A percentile compares a stretch with the other conserved stretches of the same genome.
phyloP scores from a whole-genome alignment of 2,329 filamentous ascomycete genomes.

The Sarocladium brachiariae region DNA sequence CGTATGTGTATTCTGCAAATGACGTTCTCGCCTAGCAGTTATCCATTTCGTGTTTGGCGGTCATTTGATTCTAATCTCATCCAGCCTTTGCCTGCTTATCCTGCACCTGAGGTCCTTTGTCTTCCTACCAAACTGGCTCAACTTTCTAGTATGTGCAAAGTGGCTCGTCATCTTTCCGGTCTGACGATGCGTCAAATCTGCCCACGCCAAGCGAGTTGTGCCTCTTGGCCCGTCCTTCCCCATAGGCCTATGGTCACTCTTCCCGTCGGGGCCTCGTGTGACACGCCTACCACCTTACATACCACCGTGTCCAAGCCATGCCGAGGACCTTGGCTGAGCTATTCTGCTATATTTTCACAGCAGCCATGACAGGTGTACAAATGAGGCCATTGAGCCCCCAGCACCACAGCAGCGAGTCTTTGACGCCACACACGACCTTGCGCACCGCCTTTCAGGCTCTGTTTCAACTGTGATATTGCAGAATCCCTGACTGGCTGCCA shows the following conservation, averaged over 20 bases:
- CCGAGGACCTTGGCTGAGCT: not conserved
- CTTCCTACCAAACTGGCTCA: no score
- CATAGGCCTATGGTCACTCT: not conserved
- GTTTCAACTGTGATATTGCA: not conserved
- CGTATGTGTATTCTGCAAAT: no score
- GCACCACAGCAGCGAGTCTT: no score
- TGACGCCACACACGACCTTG: not conserved
- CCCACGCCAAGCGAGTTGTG: not conserved
- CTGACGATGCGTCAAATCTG: constrained; percentile 5
- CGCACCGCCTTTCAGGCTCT: not conserved
- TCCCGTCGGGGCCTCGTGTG: not conserved
- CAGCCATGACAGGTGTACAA: not conserved
- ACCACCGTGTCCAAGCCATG: not conserved
- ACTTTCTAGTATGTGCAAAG: no score
- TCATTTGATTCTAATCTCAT: no score
- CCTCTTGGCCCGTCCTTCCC: not conserved
- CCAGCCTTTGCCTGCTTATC: no score
- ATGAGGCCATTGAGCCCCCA: constrained; percentile 1
- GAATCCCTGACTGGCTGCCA: not conserved
- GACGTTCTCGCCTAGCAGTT: no score
- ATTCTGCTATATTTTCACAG: not conserved
- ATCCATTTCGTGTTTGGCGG: no score
- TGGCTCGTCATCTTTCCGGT: not conserved
- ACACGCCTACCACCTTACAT: not conserved
- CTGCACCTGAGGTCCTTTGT: no score